phyloP scores from a whole-genome alignment of 345 rosid genomes.

The Citrus unshiu region DNA sequence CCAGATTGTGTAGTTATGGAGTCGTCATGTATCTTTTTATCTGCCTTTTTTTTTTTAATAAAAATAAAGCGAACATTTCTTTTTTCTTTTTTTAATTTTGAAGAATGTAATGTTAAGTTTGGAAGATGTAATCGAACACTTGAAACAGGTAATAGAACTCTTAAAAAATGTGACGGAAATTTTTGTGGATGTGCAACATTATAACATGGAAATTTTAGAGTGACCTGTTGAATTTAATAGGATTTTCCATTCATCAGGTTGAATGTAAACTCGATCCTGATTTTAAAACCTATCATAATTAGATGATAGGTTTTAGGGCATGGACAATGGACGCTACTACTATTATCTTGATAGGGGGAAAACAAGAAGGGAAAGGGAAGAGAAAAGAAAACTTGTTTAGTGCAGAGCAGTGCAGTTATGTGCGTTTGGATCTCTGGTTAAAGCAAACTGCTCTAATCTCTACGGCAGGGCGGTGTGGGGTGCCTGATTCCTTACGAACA shows the following conservation, averaged over 20 bases:
- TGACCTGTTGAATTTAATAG: not conserved
- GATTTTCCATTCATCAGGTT: not conserved
- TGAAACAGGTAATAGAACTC: too few species aligned
- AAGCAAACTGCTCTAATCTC: not conserved
- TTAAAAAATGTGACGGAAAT: too few species aligned
- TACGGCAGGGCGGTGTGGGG: constrained; percentile 24
- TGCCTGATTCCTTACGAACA: not conserved
- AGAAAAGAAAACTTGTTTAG: not conserved
- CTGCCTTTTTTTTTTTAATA: too few species aligned
- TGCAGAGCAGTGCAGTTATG: not conserved
- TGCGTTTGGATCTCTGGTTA: constrained; percentile 1
- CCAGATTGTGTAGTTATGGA: too few species aligned
- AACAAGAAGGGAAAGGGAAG: not conserved
- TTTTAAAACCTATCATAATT: too few species aligned
- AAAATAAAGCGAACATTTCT: too few species aligned
- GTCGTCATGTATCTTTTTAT: too few species aligned
- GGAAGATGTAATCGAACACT: too few species aligned
- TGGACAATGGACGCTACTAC: not conserved
- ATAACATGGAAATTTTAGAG: too few species aligned
- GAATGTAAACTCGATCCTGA: not conserved
- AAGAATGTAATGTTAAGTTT: too few species aligned
- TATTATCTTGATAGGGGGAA: not conserved
- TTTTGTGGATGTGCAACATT: too few species aligned
- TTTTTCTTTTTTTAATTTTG: too few species aligned
- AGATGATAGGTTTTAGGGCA: not conserved